Base-by-base conservation (phyloP, 805 yeast genomes). In the Zygotorulaspora chibaensis region DNA sequence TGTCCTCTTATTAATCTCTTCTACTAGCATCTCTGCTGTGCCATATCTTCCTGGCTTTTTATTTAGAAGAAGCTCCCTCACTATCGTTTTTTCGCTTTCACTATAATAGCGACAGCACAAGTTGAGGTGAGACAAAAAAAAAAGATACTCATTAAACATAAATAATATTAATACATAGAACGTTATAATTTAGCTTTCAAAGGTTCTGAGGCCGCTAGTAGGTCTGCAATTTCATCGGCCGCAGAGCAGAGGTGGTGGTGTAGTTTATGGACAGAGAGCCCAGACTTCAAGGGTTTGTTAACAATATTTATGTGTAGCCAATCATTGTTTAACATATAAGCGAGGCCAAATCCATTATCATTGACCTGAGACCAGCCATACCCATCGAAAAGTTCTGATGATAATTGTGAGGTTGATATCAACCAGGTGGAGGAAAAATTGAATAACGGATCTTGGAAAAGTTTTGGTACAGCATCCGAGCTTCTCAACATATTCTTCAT, bases 301-400 rank as follows among this genome's bases (percentile, higher is more conserved):
- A 89, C 83, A 51, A 91, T 81, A 68, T 90, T 91, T 60, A 93
- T 80, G 63, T 89, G 91, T 54, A 89, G 60, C 80, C 86, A 83
- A 56, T 90, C 84, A 48, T 79, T 79, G 73, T 87, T 89, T 60
- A 91, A 75, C 87, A 89, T 87, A 72, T 91, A 91, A 8, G 96
- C 97, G 52, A 87, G 75, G 7, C 98, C 99, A 59, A 86, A 82
- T 8, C 99, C 99, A 50, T 84, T 87, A 61, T 90, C 96, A 57
- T 85, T 81, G 40, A 93, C 98, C 66, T 95, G 96, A 15, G 96
- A 80, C 87, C 89, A 91, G 28, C 99, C 99, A 75, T 90, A 91
- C 37, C 95, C 90, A 64, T 88, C 88, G 69, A 88, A 87, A 66
- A 73, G 74, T 57, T 83, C 86, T 4, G 95, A 84, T 8, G 93